phyloP scores from a whole-genome alignment of 2,329 filamentous ascomycete species.

The Spiromastix sp. region DNA sequence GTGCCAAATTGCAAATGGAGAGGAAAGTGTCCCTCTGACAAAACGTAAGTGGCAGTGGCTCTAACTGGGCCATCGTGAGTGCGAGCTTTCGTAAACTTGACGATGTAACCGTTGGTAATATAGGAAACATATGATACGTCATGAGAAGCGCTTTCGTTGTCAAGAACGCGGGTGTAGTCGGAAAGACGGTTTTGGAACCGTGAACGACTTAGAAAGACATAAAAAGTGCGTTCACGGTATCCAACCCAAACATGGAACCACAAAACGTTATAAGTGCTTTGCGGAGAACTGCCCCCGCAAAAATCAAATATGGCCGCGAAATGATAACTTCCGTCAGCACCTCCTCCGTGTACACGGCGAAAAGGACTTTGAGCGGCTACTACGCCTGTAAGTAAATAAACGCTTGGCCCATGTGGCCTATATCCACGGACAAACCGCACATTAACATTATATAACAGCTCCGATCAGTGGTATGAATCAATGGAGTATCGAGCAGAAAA shows the following conservation, averaged over 20 bases:
- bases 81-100: no score
- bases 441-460: conserved; percentile 16
- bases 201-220: conserved; percentile 75
- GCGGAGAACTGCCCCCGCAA: conserved; percentile 46
- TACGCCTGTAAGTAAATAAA: conserved; percentile 22
- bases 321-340: conserved; percentile 81
- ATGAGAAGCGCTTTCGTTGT: conserved; percentile 59
- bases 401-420: conserved; percentile 16
- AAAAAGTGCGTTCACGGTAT: conserved; percentile 20
- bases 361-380: conserved; percentile 32
- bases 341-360: conserved; percentile 56
- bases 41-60: conserved; percentile 25
- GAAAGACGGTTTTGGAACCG: conserved; percentile 63
- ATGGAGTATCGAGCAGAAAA: conserved; percentile 7
- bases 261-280: conserved; percentile 51
- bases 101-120: no score
- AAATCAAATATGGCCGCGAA: conserved; percentile 64
- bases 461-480: conserved; percentile 26
- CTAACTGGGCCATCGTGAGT: neutral
- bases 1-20: conserved; percentile 22
- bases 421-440: conserved; percentile 21
- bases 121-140: conserved; percentile 68
- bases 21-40: conserved; percentile 31
- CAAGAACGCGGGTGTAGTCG: conserved; percentile 45
- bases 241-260: conserved; percentile 33